phyloP scores from a whole-genome alignment of 139 green algal species.

The Chlorella vulgaris region DNA sequence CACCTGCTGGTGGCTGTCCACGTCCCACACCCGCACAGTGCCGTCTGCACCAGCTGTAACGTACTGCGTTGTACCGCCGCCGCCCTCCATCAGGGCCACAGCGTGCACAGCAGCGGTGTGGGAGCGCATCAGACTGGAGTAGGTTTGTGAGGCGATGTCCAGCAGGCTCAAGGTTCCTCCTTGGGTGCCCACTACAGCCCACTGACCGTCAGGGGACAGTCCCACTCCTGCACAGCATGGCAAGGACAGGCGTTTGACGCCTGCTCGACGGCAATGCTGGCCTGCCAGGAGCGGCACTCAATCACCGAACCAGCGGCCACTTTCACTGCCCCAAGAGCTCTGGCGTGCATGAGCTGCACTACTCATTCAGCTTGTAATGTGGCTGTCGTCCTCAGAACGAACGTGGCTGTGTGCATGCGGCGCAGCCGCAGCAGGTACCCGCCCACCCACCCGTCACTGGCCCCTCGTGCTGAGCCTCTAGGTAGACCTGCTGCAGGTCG shows the following conservation, averaged over 20 bases:
- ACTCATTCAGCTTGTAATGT: no score
- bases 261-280: neutral
- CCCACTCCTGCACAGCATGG: slow-evolving; percentile 31
- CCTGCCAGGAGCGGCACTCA: neutral
- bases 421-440: no score
- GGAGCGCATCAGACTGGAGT: slow-evolving; percentile 72
- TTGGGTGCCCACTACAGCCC: slow-evolving; percentile 68
- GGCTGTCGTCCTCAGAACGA: neutral
- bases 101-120: slow-evolving; percentile 54
- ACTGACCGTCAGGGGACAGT: slow-evolving; percentile 68
- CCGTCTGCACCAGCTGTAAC: slow-evolving; percentile 67
- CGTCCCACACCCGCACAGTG: slow-evolving; percentile 76
- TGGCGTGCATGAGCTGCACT: neutral
- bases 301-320: neutral
- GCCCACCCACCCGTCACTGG: slow-evolving; percentile 55
- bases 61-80: slow-evolving; percentile 50
- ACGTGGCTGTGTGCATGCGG: no score
- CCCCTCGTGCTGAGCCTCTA: slow-evolving; percentile 76
- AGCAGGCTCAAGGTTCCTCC: slow-evolving; percentile 72
- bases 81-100: neutral
- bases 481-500: slow-evolving; percentile 74
- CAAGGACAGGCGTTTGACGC: neutral
- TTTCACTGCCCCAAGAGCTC: neutral
- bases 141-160: slow-evolving; percentile 70
- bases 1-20: slow-evolving; percentile 52